Conservation (phyloP, 306 rosid genomes). For the Erythrophleum fordii region DNA sequence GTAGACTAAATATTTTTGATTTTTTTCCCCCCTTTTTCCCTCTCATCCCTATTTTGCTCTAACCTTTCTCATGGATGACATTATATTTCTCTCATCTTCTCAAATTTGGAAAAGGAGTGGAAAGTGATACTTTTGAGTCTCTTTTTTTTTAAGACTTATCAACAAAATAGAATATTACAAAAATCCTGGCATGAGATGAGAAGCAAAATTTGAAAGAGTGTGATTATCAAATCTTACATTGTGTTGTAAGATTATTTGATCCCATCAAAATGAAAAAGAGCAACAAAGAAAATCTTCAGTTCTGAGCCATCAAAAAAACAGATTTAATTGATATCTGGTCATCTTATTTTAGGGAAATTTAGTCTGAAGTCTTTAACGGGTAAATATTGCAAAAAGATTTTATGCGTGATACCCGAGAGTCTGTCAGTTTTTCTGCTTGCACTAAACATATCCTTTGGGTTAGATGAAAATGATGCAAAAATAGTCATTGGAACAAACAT, state of each 20-base stretch:
- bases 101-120: conserved; percentile 6
- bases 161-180: not conserved
- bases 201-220: not conserved
- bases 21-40: not conserved
- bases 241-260: conserved; percentile 4
- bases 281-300: conserved; percentile 5
- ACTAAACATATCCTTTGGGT: conserved; percentile 2
- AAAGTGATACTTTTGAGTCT: not conserved
- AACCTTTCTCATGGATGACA: not conserved
- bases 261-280: conserved; percentile 5
- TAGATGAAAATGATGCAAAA: conserved; percentile 31
- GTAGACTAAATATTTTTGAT: conserved; percentile 2
- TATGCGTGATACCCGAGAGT: conserved; percentile 1
- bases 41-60: not conserved
- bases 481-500: conserved; percentile 10
- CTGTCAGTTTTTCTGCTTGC: conserved; percentile 1
- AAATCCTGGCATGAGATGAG: not conserved
- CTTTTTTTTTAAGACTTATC: not conserved
- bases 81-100: not conserved
- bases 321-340: conserved; percentile 2
- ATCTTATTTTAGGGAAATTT: conserved; percentile 19
- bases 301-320: conserved; percentile 16
- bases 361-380: conserved; percentile 8
- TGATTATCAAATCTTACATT: conserved; percentile 9
- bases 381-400: conserved; percentile 18